Evolutionary conservation across 208 protist genomes (phyloP).

Genomic region (Wallacemonas sp.): DNA sequence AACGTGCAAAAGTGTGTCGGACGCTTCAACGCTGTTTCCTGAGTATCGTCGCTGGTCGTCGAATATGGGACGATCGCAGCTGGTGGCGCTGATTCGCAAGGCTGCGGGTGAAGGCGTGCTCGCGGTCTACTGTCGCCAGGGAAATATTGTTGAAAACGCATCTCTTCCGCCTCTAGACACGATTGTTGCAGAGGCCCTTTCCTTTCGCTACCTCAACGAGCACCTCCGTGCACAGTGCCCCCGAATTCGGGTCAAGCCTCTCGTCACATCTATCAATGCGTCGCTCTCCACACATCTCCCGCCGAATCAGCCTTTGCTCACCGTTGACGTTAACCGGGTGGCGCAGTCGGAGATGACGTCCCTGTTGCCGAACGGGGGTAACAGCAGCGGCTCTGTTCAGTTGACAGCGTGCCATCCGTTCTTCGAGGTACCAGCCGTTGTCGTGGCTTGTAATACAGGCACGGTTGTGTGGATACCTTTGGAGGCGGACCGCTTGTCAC

Average conservation of each 20-base stretch:
- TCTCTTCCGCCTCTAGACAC: slow-evolving; percentile 30
- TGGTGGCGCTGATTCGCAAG: slow-evolving; percentile 56
- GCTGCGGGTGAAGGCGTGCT: slow-evolving; percentile 40
- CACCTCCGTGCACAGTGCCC: slow-evolving; percentile 42
- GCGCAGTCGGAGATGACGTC: slow-evolving; percentile 18
- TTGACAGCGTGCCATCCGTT: slow-evolving; percentile 77
- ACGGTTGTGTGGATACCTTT: slow-evolving; percentile 68
- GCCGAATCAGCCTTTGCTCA: slow-evolving; percentile 48
- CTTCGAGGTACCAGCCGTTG: slow-evolving; percentile 55
- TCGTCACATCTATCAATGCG: slow-evolving; percentile 39
- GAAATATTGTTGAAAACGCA: slow-evolving; percentile 30
- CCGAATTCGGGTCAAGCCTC: slow-evolving; percentile 14
- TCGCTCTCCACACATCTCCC: slow-evolving; percentile 55
- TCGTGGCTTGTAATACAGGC: slow-evolving; percentile 53
- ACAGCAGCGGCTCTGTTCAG: slow-evolving; percentile 15
- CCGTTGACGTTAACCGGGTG: slow-evolving; percentile 56
- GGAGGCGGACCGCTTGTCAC: not conserved
- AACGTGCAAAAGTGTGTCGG: slow-evolving; percentile 73
- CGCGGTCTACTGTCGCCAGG: slow-evolving; percentile 61
- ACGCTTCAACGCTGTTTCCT: slow-evolving; percentile 59
- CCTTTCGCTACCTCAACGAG: slow-evolving; percentile 39
- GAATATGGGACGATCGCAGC: slow-evolving; percentile 58
- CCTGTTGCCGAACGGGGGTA: not conserved
- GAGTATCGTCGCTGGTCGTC: slow-evolving; percentile 78
- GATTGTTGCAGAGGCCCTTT: slow-evolving; percentile 64